Conservation (phyloP, 2,329 filamentous ascomycete species). For the Colletotrichum orbiculare region DNA sequence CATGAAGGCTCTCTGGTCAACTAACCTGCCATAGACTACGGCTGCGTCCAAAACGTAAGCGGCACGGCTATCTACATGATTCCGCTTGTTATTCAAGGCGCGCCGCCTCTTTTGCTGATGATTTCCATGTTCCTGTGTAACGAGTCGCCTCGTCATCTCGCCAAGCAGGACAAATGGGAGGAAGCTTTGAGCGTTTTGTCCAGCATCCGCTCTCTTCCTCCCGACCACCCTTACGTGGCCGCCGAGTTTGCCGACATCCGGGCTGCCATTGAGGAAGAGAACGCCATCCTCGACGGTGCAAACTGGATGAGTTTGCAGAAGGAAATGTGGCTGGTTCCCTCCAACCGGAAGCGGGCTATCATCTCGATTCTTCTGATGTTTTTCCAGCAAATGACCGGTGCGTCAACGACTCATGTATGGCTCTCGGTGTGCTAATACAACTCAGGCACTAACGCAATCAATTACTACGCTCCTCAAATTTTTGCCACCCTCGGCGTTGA, state of each 20-base stretch:
- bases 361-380: constrained; percentile 33
- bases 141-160: constrained; percentile 51
- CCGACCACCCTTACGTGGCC: constrained; percentile 53
- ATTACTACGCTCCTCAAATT: constrained; percentile 64
- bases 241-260: constrained; percentile 64
- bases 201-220: constrained; percentile 52
- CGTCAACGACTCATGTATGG: not conserved
- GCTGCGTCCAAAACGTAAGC: constrained; percentile 41
- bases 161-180: constrained; percentile 49
- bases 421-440: constrained; percentile 37
- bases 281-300: constrained; percentile 42
- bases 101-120: constrained; percentile 51
- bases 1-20: too few relatives aligned
- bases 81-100: constrained; percentile 55
- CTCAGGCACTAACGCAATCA: constrained; percentile 44
- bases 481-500: constrained; percentile 71
- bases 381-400: constrained; percentile 36
- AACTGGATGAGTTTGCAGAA: constrained; percentile 34
- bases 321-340: constrained; percentile 32
- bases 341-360: constrained; percentile 31
- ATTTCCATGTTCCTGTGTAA: constrained; percentile 48
- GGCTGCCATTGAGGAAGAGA: constrained; percentile 66
- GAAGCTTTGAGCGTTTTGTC: constrained; percentile 50
- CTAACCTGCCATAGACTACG: constrained; percentile 29
- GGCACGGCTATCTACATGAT: constrained; percentile 40